Evolutionary conservation across 352 stramenopile genomes (phyloP).

Genomic region (Phytophthora boehmeriae): DNA sequence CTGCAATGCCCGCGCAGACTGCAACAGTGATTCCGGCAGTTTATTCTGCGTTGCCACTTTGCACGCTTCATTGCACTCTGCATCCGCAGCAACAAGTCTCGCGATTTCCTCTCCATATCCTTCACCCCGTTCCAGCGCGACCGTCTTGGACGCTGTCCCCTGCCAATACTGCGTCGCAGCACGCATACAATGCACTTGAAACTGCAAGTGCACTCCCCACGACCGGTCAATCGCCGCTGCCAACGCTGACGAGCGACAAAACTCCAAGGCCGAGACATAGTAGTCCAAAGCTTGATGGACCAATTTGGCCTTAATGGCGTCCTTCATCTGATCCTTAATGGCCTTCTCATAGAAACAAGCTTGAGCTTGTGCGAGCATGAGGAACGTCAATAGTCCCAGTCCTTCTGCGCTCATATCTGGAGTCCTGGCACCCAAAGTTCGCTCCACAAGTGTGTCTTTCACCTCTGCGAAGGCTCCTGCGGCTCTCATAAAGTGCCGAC

Average conservation of each 20-base stretch:
- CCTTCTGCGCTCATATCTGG: slow-evolving; percentile 71
- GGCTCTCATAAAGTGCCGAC: slow-evolving; percentile 85
- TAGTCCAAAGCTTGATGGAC: slow-evolving; percentile 78
- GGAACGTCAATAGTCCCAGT: slow-evolving; percentile 64
- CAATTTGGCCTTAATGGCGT: slow-evolving; percentile 84
- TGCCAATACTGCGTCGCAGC: slow-evolving; percentile 83
- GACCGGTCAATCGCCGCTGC: slow-evolving; percentile 60
- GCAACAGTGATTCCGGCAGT: slow-evolving; percentile 54
- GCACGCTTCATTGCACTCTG: slow-evolving; percentile 59
- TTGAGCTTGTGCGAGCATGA: slow-evolving; percentile 88
- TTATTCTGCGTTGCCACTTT: slow-evolving; percentile 69
- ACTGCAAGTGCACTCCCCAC: slow-evolving; percentile 69
- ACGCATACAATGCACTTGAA: slow-evolving; percentile 75
- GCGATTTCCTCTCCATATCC: slow-evolving; percentile 85
- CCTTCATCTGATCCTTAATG: slow-evolving; percentile 88
- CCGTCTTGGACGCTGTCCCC: slow-evolving; percentile 64
- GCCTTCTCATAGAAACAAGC: slow-evolving; percentile 94
- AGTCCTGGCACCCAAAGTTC: slow-evolving; percentile 46
- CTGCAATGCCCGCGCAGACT: slow-evolving; percentile 64
- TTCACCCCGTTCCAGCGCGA: slow-evolving; percentile 50
- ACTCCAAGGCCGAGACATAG: slow-evolving; percentile 63
- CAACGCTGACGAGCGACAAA: slow-evolving; percentile 58
- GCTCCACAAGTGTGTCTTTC: slow-evolving; percentile 54
- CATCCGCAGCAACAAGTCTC: slow-evolving; percentile 56
- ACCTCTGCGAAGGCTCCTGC: slow-evolving; percentile 76